Percentiles rank a stretch among this genome's conserved stretches.
Evolutionary conservation across 2,329 filamentous ascomycete genomes (phyloP).

Genomic region (Colletotrichum lindemuthianum): DNA sequence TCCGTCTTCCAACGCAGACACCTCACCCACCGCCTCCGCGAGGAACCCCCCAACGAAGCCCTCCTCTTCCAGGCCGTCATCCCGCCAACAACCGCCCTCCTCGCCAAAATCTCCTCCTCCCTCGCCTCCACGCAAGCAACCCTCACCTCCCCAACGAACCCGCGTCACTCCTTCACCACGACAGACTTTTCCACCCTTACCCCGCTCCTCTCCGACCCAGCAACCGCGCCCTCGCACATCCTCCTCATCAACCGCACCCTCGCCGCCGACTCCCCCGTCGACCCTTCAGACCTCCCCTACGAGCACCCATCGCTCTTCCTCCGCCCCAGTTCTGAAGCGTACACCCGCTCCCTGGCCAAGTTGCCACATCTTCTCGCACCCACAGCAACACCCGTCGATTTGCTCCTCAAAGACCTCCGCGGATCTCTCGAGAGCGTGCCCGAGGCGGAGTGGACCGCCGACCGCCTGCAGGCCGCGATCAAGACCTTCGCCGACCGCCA

Average conservation of each 20-base stretch:
- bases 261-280: slow-evolving; percentile 30
- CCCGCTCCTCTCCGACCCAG: slow-evolving; percentile 8
- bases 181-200: slow-evolving; percentile 18
- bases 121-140: slow-evolving; percentile 1
- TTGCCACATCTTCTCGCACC: slow-evolving; percentile 6
- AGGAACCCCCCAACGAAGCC: slow-evolving; percentile 25
- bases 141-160: slow-evolving; percentile 13
- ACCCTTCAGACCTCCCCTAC: slow-evolving; percentile 29
- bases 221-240: slow-evolving; percentile 17
- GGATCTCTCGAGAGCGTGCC: slow-evolving; percentile 21
- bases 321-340: slow-evolving; percentile 20
- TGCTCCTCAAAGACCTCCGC: slow-evolving; percentile 22
- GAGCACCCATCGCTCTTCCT: slow-evolving; percentile 36
- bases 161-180: slow-evolving; percentile 17
- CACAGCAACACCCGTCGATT: background rate
- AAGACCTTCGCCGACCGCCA: slow-evolving; percentile 13
- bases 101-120: slow-evolving; percentile 18
- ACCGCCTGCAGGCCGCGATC: slow-evolving; percentile 28
- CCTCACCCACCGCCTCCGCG: slow-evolving; percentile 46
- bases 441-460: slow-evolving; percentile 26
- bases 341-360: slow-evolving; percentile 14
- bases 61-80: slow-evolving; percentile 32
- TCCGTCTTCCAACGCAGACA: slow-evolving; percentile 81
- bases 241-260: slow-evolving; percentile 30
- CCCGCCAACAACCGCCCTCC: slow-evolving; percentile 25